Percentiles rank a stretch among this genome's conserved stretches.
phyloP scores from a whole-genome alignment of 768 basidiomycete species.

The Suillus sp. region DNA sequence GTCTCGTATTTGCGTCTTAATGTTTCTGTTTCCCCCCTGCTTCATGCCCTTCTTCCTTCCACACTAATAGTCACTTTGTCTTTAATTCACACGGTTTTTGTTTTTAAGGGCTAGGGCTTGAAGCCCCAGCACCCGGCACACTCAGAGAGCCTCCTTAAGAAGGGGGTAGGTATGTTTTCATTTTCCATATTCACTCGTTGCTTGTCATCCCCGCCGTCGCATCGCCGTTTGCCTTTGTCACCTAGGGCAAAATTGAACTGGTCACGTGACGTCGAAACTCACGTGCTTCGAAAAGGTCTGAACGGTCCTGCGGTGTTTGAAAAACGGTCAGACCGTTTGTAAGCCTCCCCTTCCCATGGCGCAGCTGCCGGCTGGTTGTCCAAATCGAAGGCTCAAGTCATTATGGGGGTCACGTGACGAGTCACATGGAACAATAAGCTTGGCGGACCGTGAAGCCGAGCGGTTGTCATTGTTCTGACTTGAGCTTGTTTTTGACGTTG shows the following conservation, averaged over 20 bases:
- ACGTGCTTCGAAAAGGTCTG: neutral
- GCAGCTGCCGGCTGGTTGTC: neutral
- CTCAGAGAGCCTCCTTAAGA: too few relatives aligned
- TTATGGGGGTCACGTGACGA: neutral
- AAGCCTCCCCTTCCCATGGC: slow-evolving; percentile 2
- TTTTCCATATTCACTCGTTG: too few relatives aligned
- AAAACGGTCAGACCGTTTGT: neutral
- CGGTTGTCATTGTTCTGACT: neutral
- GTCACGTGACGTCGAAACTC: neutral
- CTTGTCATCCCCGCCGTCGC: too few relatives aligned
- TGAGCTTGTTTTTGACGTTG: neutral
- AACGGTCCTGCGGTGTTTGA: neutral
- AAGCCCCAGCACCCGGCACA: too few relatives aligned
- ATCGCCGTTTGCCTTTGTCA: too few relatives aligned
- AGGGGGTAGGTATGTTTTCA: too few relatives aligned
- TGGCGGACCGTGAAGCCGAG: neutral
- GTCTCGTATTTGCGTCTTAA: too few relatives aligned
- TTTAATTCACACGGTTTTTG: too few relatives aligned
- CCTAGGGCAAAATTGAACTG: neutral
- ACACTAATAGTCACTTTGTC: too few relatives aligned
- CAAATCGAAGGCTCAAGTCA: neutral
- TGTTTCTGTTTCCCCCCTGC: too few relatives aligned
- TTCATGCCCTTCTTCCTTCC: too few relatives aligned
- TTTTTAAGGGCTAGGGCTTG: too few relatives aligned
- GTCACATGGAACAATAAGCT: slow-evolving; percentile 1